Conservation (phyloP, 2,329 filamentous ascomycete species). For the Aspergillus caelatus region DNA sequence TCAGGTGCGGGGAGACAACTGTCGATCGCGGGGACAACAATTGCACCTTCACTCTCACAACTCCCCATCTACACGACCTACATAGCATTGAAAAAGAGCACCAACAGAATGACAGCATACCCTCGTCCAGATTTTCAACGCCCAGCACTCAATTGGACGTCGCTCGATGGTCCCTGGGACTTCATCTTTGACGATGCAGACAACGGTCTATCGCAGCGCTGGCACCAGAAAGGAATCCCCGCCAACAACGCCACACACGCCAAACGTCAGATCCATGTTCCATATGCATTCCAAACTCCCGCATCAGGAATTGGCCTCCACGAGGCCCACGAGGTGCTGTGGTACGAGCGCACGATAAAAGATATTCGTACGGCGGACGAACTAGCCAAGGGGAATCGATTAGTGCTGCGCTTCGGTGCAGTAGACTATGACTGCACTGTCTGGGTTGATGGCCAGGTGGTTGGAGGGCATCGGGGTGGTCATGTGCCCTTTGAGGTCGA, state of each 20-base stretch:
- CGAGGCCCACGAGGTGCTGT: slow-evolving; percentile 67
- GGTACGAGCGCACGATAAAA: slow-evolving; percentile 62
- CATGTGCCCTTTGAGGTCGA: slow-evolving; percentile 66
- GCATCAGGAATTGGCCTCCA: slow-evolving; percentile 65
- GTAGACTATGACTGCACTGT: slow-evolving; percentile 57
- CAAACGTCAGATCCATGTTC: slow-evolving; percentile 62
- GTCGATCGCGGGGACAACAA: slow-evolving; percentile 4
- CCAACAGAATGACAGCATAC: slow-evolving; percentile 41
- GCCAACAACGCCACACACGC: slow-evolving; percentile 33
- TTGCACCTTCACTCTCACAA: background rate
- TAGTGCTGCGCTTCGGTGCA: slow-evolving; percentile 53
- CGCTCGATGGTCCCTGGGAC: slow-evolving; percentile 65
- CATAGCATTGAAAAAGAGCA: background rate
- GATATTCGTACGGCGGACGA: slow-evolving; percentile 54
- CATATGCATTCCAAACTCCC: slow-evolving; percentile 66
- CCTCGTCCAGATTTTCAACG: slow-evolving; percentile 69
- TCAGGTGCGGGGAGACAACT: background rate
- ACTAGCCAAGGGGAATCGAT: slow-evolving; percentile 39
- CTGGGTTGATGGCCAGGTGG: slow-evolving; percentile 58
- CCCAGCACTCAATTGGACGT: slow-evolving; percentile 58
- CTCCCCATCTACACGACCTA: background rate
- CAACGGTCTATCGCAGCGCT: slow-evolving; percentile 54
- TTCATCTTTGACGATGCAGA: slow-evolving; percentile 69
- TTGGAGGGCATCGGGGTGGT: slow-evolving; percentile 59
- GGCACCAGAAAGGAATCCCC: slow-evolving; percentile 59